phyloP scores from a whole-genome alignment of 306 rosid genomes.

The cucumber (Cucumis sativus) region Cucumber_9930_V3 NC_026655.2:27205001-27205500 shows the following conservation, averaged over 20 bases:
- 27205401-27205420: slow-evolving; percentile 26
- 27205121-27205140: slow-evolving; percentile 3
- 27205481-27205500: not conserved
- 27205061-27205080: not conserved
- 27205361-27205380: slow-evolving; percentile 74
- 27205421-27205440: slow-evolving; percentile 49
- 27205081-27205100: slow-evolving; percentile 10
- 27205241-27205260: slow-evolving; percentile 50
- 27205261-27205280: slow-evolving; percentile 10
- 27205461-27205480: slow-evolving; percentile 9
- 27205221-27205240: slow-evolving; percentile 59
- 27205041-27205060: slow-evolving; percentile 59
- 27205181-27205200: slow-evolving; percentile 89
- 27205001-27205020: slow-evolving; percentile 58
- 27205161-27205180: slow-evolving; percentile 96
- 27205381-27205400: slow-evolving; percentile 63
- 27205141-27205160: slow-evolving; percentile 49
- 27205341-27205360: slow-evolving; percentile 54
- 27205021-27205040: slow-evolving; percentile 50
- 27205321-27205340: slow-evolving; percentile 44
- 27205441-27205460: slow-evolving; percentile 67
- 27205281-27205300: not conserved
- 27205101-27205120: not conserved
- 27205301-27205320: not conserved
- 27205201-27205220: slow-evolving; percentile 90